phyloP scores from a whole-genome alignment of 176 grass and related monocot species.

The Eragrostis curvula region DNA sequence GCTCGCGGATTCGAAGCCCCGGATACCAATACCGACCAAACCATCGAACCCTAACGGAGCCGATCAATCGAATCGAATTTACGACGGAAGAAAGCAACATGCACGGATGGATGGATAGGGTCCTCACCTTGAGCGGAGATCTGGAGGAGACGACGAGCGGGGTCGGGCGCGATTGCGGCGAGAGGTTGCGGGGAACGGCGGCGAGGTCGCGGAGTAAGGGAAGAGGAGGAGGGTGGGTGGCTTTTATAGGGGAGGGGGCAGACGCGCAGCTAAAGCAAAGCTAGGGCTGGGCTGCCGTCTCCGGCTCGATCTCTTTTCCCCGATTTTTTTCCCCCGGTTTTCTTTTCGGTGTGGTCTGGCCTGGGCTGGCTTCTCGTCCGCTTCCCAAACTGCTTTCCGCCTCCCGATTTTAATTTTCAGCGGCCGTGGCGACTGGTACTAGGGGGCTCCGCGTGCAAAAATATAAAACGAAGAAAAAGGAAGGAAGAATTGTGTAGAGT shows the following conservation, averaged over 20 bases:
- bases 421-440: background rate
- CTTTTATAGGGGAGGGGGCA: slow-evolving; percentile 4
- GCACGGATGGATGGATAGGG: background rate
- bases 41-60: background rate
- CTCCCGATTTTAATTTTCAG: background rate
- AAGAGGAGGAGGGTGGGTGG: background rate
- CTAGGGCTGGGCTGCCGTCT: slow-evolving; percentile 41
- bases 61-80: background rate
- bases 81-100: background rate
- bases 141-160: background rate
- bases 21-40: background rate
- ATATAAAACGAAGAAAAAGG: background rate
- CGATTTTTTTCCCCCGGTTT: background rate
- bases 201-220: slow-evolving; percentile 3
- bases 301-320: background rate
- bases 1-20: background rate
- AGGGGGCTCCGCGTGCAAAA: background rate
- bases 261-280: background rate
- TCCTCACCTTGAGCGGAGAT: slow-evolving; percentile 28
- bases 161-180: background rate
- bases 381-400: background rate
- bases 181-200: slow-evolving; percentile 22
- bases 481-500: background rate
- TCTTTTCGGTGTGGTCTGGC: background rate
- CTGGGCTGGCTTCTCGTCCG: slow-evolving; percentile 28